Evolutionary conservation across 208 protist genomes (phyloP).

Genomic region (Leishmania major): DNA sequence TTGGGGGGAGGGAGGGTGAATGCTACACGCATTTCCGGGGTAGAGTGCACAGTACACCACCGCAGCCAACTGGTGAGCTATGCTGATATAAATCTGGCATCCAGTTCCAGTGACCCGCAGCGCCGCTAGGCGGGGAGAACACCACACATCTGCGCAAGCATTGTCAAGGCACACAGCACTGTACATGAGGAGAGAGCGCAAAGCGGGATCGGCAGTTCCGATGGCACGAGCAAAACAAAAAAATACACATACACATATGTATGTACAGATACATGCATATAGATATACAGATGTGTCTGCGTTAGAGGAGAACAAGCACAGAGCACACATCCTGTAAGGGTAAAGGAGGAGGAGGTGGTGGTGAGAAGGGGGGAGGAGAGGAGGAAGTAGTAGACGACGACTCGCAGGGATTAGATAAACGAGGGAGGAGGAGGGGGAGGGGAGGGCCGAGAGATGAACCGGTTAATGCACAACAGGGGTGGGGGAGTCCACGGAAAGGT

Average conservation of each 20-base stretch:
- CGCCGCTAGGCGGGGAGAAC: not conserved
- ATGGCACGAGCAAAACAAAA: not conserved
- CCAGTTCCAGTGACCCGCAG: not conserved
- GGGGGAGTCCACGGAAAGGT: too few relatives aligned
- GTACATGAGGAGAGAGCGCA: not conserved
- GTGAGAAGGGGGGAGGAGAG: not conserved
- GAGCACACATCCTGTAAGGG: too few relatives aligned
- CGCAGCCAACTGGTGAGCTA: not conserved
- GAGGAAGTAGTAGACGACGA: not conserved
- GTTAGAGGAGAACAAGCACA: not conserved
- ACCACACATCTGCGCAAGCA: not conserved
- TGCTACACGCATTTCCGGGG: not conserved
- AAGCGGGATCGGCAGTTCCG: not conserved
- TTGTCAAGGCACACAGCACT: not conserved
- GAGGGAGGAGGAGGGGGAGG: not conserved
- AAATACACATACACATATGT: not conserved
- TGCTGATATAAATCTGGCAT: not conserved
- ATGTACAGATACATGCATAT: not conserved
- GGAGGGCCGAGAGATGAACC: not conserved
- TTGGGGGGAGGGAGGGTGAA: not conserved
- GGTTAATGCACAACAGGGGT: not conserved
- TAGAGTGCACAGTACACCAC: not conserved
- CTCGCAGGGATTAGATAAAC: not conserved
- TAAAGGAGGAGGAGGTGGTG: not conserved
- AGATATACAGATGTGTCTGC: not conserved